Evolutionary conservation across 2,329 filamentous ascomycete species (phyloP).

Genomic region (Sporothrix euskadiensis): DNA sequence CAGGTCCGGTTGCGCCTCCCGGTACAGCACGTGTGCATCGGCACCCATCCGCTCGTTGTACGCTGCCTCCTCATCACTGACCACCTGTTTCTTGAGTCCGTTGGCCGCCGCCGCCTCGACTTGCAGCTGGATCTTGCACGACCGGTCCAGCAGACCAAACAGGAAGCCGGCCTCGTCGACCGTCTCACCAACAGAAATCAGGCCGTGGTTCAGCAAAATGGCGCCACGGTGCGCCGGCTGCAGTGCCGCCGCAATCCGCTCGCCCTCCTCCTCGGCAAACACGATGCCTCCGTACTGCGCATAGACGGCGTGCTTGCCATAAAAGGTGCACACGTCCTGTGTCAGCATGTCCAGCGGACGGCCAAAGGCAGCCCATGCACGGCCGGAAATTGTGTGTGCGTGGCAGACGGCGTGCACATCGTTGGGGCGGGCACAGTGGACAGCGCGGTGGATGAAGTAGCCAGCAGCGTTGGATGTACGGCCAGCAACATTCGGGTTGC

Average conservation of each 20-base stretch:
- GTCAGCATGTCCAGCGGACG: conserved; percentile 69
- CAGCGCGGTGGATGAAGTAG: conserved; percentile 68
- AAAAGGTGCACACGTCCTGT: conserved; percentile 66
- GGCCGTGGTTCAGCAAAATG: conserved; percentile 70
- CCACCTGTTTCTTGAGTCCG: conserved; percentile 45
- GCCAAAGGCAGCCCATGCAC: conserved; percentile 68
- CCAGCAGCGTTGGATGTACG: conserved; percentile 64
- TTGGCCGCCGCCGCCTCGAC: conserved; percentile 63
- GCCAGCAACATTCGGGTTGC: conserved; percentile 40
- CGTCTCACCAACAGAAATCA: conserved; percentile 68
- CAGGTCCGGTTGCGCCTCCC: conserved; percentile 51
- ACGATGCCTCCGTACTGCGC: conserved; percentile 57
- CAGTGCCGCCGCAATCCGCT: conserved; percentile 62
- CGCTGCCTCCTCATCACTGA: conserved; percentile 44
- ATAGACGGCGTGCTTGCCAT: conserved; percentile 63
- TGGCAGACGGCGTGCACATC: conserved; percentile 69
- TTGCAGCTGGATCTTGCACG: conserved; percentile 66
- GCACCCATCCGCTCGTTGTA: conserved; percentile 49
- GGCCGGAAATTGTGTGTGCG: conserved; percentile 64
- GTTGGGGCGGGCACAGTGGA: conserved; percentile 62
- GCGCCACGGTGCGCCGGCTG: conserved; percentile 59
- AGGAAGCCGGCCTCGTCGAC: conserved; percentile 74
- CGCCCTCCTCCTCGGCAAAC: conserved; percentile 64
- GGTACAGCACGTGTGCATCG: conserved; percentile 49
- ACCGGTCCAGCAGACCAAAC: conserved; percentile 67